Evolutionary conservation across 2,329 filamentous ascomycete genomes (phyloP).

Genomic region (Leptodontidium sp.): DNA sequence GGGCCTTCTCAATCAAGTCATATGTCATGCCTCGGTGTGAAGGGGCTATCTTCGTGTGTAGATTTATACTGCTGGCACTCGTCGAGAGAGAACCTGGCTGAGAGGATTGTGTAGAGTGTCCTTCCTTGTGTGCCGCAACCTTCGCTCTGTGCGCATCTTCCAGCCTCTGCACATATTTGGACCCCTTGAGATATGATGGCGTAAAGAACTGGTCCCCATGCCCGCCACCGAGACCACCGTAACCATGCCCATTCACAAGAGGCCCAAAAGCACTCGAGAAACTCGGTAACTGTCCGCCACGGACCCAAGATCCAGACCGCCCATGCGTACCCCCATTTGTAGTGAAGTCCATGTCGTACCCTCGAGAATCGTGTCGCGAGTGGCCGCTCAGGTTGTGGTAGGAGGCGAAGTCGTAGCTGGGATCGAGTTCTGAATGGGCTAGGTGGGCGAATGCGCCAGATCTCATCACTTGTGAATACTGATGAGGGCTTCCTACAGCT

Average conservation of each 20-base stretch:
- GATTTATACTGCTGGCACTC: slow-evolving; percentile 60
- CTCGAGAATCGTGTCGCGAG: slow-evolving; percentile 39
- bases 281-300: slow-evolving; percentile 44
- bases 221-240: slow-evolving; percentile 34
- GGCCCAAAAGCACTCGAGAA: slow-evolving; percentile 46
- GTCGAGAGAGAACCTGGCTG: slow-evolving; percentile 59
- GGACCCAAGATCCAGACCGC: slow-evolving; percentile 41
- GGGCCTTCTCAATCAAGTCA: slow-evolving; percentile 82
- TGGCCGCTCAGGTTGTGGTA: slow-evolving; percentile 37
- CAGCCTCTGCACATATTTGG: slow-evolving; percentile 79
- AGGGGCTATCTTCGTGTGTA: slow-evolving; percentile 66
- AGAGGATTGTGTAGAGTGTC: slow-evolving; percentile 52
- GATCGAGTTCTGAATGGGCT: slow-evolving; percentile 40
- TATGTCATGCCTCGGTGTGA: slow-evolving; percentile 81
- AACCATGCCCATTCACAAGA: slow-evolving; percentile 43
- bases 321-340: slow-evolving; percentile 39
- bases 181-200: slow-evolving; percentile 83
- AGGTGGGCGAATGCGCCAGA: slow-evolving; percentile 46
- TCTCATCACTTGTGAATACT: slow-evolving; percentile 30
- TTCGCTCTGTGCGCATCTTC: slow-evolving; percentile 74
- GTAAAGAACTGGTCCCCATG: slow-evolving; percentile 69
- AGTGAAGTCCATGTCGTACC: slow-evolving; percentile 42
- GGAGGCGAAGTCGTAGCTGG: slow-evolving; percentile 40
- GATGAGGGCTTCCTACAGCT: slow-evolving; percentile 43
- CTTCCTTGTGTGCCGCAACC: slow-evolving; percentile 55